Percentiles rank a stretch among this genome's conserved stretches.
phyloP scores from a whole-genome alignment of 192 early-diverging fungal genomes.

The Fimicolochytrium jonesii region DNA sequence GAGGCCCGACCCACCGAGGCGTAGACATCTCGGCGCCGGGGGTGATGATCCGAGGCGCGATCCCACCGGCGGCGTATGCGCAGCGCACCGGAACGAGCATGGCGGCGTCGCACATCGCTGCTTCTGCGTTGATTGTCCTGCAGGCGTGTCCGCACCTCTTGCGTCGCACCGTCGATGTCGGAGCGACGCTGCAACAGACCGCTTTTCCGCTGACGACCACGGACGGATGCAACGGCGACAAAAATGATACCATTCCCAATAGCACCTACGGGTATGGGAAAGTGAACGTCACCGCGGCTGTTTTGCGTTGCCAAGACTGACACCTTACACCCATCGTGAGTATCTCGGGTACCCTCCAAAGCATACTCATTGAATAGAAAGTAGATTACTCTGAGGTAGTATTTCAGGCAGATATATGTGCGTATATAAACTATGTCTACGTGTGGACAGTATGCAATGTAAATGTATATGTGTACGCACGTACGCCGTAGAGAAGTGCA shows the following conservation, averaged over 20 bases:
- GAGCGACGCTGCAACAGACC: not conserved
- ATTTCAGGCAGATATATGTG: too few relatives aligned
- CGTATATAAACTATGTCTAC: too few relatives aligned
- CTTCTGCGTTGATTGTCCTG: not conserved
- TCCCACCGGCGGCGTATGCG: not conserved
- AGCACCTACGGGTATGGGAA: conserved; percentile 5
- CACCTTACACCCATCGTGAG: too few relatives aligned
- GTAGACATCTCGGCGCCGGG: conserved; percentile 1
- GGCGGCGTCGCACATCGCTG: not conserved
- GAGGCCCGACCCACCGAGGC: not conserved
- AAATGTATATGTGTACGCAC: too few relatives aligned
- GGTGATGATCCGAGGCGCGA: not conserved
- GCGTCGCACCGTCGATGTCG: not conserved
- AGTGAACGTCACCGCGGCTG: not conserved
- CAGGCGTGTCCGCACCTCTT: conserved; percentile 10
- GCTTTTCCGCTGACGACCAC: not conserved
- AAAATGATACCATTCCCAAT: not conserved
- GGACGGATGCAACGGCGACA: conserved; percentile 4
- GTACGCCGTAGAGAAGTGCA: too few relatives aligned
- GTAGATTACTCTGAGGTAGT: too few relatives aligned
- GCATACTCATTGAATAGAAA: too few relatives aligned
- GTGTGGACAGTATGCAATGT: too few relatives aligned
- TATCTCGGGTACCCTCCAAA: too few relatives aligned
- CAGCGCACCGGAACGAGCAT: not conserved
- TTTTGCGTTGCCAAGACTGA: not conserved